A percentile compares a stretch with the other conserved stretches of the same genome.
These are phyloP conservation scores for Magnolia kwangsiensis DNA, from an alignment of 164 flowering plant species.

Conservation along the genomic window DNA sequence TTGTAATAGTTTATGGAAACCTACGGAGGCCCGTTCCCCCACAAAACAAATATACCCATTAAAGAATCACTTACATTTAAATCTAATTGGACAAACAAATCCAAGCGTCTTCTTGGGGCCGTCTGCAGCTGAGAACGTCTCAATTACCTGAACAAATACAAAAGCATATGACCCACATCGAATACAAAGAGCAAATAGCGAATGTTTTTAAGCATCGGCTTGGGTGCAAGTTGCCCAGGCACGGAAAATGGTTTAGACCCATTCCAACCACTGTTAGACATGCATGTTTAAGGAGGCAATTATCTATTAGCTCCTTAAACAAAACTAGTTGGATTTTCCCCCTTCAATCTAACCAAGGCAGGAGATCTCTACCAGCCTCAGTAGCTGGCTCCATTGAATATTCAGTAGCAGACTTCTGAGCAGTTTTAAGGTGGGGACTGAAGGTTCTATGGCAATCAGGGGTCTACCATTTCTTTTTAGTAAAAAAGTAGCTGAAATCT, in stretches of 20 bases:
- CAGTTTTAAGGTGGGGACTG: too few species aligned
- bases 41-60: slow-evolving; percentile 3
- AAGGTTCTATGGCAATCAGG: too few species aligned
- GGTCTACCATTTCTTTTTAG: too few species aligned
- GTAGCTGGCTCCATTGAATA: too few species aligned
- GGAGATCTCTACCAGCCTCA: too few species aligned
- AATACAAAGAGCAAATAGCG: not conserved
- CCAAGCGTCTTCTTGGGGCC: not conserved
- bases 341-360: too few species aligned
- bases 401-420: too few species aligned
- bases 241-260: not conserved
- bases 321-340: too few species aligned
- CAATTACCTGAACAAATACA: slow-evolving; percentile 5
- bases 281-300: not conserved
- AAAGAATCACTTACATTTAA: slow-evolving; percentile 1
- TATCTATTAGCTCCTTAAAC: too few species aligned
- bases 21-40: not conserved
- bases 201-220: not conserved
- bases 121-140: too few species aligned
- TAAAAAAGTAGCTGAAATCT: not conserved
- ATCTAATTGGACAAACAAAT: slow-evolving; percentile 2
- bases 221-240: not conserved
- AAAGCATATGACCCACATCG: too few species aligned
- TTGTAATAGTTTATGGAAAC: not conserved
- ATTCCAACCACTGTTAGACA: not conserved